Evolutionary conservation across 768 basidiomycete species (phyloP), one percentile per base, ranked within the genome.

Genomic region (Serpula lacrymans): DNA sequence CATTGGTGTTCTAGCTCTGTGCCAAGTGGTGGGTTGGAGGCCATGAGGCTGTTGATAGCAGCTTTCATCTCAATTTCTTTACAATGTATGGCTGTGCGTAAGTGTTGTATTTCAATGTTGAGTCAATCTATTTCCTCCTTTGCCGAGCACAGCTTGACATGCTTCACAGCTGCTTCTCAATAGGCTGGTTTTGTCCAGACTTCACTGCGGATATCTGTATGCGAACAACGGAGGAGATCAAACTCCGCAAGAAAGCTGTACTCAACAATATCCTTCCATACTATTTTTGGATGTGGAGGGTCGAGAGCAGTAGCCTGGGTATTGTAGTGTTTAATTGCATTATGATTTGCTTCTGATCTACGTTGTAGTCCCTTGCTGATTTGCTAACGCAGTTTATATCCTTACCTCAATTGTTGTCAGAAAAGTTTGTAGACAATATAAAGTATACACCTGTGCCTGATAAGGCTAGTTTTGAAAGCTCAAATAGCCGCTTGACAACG

Each of bases 211-310:
- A 65, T 41, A 16, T 63, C 55, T n/a, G 49, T 22, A 4, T 50
- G 42, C 0, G 57, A 50, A 30, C 62, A 49, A 7, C 42, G 43
- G 2, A 67, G 53, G 8, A 67, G 47, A 13, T 47, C 36, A 36
- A 67, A 61, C 27, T 67, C 53, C 8, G 56, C 55, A 0, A 67
- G 34, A 26, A 60, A 63, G 3, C 27, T 31, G 37, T 53, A 61
- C n/a, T 60, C 47, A 0, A 52, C 44, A 5, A 65, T 54, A 22
- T 45, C 22, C 4, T 35, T 23, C 55, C 51, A 60, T 14, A 58
- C 56, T 2, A 65, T 37, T 2, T 47, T 34, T 4, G 55, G 47
- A 6, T 48, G 51, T 8, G 47, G 50, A 4, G 53, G 57, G n/a
- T 45, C 39, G 6, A 65, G 45, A 2, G 34, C 37, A 3, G 40